Percentiles rank a stretch among this genome's conserved stretches.
These are phyloP conservation scores for Rhodotorula glutinis DNA, from an alignment of 1,284 basidiomycete genomes.

Conservation along the genomic window DNA sequence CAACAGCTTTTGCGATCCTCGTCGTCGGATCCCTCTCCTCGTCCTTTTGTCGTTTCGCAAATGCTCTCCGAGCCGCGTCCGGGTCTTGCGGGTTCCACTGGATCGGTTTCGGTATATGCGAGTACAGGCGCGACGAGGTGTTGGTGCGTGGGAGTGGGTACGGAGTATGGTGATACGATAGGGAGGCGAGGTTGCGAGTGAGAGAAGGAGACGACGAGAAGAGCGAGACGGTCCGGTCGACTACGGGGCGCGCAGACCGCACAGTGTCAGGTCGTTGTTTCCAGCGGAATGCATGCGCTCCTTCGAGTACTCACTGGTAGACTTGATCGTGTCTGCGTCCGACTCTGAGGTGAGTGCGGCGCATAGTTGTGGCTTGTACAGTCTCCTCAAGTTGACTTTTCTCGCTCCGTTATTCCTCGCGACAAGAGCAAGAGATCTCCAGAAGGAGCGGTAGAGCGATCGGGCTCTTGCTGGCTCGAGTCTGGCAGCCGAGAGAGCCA, in stretches of 20 bases:
- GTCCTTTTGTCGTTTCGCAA: slow-evolving; percentile 8
- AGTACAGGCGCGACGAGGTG: slow-evolving; percentile 10
- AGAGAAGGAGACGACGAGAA: slow-evolving; percentile 6
- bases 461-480: neutral
- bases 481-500: neutral
- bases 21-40: neutral
- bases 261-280: too few relatives aligned
- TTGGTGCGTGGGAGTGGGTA: neutral
- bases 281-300: too few relatives aligned
- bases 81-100: slow-evolving; percentile 30
- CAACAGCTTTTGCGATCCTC: neutral
- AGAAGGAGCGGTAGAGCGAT: slow-evolving; percentile 14
- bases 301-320: too few relatives aligned
- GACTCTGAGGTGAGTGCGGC: neutral
- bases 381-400: slow-evolving; percentile 3
- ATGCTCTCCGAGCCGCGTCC: neutral
- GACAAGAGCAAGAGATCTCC: neutral
- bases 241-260: too few relatives aligned
- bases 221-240: slow-evolving; percentile 12
- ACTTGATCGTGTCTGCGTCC: neutral
- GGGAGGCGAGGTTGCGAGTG: slow-evolving; percentile 9
- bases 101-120: slow-evolving; percentile 15
- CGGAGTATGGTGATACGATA: slow-evolving; percentile 27
- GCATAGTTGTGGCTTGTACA: slow-evolving; percentile 4
- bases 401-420: neutral